Conservation (phyloP, 1,284 basidiomycete genomes). For the Fomitopsis betulina region DNA sequence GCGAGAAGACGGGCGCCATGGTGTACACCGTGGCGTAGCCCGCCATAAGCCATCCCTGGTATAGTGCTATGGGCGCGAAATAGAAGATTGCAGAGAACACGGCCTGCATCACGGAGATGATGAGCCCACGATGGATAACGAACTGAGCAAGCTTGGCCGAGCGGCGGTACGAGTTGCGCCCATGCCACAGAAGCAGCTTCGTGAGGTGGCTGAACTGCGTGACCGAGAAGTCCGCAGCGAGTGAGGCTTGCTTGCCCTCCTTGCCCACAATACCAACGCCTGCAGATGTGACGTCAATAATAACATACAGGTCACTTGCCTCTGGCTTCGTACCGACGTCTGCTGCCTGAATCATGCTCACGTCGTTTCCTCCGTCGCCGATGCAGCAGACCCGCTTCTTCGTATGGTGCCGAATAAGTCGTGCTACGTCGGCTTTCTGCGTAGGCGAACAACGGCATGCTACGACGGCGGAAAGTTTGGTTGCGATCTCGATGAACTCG, state of each 20-base stretch:
- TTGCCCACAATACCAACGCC: constrained; percentile 98
- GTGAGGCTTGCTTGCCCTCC: constrained; percentile 96
- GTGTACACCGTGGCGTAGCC: constrained; percentile 98
- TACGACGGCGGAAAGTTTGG: constrained; percentile 93
- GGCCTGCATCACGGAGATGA: constrained; percentile 97
- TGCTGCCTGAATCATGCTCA: constrained; percentile 95
- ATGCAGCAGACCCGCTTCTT: constrained; percentile 98
- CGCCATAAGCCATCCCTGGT: constrained; percentile 97
- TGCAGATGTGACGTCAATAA: constrained; percentile 24
- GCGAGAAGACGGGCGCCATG: constrained; percentile 97
- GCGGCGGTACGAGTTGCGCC: constrained; percentile 96
- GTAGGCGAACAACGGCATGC: constrained; percentile 98
- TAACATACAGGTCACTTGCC: not conserved
- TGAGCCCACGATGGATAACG: constrained; percentile 96
- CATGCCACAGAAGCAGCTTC: constrained; percentile 95
- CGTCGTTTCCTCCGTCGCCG: constrained; percentile 93
- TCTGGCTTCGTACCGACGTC: constrained; percentile 71
- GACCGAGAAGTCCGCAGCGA: constrained; percentile 97
- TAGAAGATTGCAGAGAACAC: constrained; percentile 98
- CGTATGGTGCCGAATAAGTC: constrained; percentile 85
- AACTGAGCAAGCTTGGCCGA: constrained; percentile 98
- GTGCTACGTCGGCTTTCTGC: constrained; percentile 96
- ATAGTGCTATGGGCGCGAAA: constrained; percentile 97
- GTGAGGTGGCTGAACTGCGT: constrained; percentile 95
- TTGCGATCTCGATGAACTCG: constrained; percentile 94